A percentile compares a stretch with the other conserved stretches of the same genome.
Evolutionary conservation across 768 basidiomycete genomes (phyloP).

Genomic region (Leccinum uliginosum): DNA sequence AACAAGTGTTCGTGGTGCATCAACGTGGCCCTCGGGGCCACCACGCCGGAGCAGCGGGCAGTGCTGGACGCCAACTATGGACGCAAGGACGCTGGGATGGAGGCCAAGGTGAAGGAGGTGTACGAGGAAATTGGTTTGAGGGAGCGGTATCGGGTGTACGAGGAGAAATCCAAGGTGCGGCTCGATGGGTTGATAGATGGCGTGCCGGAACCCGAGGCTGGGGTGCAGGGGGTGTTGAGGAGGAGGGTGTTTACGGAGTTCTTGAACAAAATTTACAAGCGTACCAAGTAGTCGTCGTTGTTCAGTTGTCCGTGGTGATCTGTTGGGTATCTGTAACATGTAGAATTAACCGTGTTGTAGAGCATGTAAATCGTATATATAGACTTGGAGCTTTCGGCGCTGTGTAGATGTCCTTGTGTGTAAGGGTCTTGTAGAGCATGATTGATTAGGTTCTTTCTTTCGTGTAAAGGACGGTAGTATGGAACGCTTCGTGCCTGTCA

Average conservation of each 20-base stretch:
- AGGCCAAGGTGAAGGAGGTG: slow-evolving; percentile 60
- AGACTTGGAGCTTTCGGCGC: too few relatives aligned
- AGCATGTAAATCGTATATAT: too few relatives aligned
- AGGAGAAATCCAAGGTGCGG: slow-evolving; percentile 63
- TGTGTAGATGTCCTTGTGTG: too few relatives aligned
- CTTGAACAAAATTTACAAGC: slow-evolving; percentile 79
- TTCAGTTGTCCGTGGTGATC: background rate
- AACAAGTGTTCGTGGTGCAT: slow-evolving; percentile 99
- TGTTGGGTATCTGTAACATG: background rate
- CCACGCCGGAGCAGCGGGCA: slow-evolving; percentile 50
- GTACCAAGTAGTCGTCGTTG: slow-evolving; percentile 43
- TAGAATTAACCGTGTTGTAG: background rate
- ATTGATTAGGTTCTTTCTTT: too few relatives aligned
- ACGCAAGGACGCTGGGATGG: slow-evolving; percentile 43
- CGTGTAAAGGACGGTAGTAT: too few relatives aligned
- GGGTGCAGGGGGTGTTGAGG: slow-evolving; percentile 45
- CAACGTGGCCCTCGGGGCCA: slow-evolving; percentile 73
- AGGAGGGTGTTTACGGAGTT: slow-evolving; percentile 79
- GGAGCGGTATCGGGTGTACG: slow-evolving; percentile 69
- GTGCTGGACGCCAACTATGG: slow-evolving; percentile 69
- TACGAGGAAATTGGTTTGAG: slow-evolving; percentile 68
- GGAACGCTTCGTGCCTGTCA: too few relatives aligned
- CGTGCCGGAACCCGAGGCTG: slow-evolving; percentile 56
- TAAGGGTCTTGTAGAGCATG: too few relatives aligned
- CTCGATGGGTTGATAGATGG: slow-evolving; percentile 66